A percentile compares a stretch with the other conserved stretches of the same genome.
These are phyloP conservation scores for Musa schizocarpa DNA, from an alignment of 176 grass and related monocot genomes.

Conservation along the genomic window DNA sequence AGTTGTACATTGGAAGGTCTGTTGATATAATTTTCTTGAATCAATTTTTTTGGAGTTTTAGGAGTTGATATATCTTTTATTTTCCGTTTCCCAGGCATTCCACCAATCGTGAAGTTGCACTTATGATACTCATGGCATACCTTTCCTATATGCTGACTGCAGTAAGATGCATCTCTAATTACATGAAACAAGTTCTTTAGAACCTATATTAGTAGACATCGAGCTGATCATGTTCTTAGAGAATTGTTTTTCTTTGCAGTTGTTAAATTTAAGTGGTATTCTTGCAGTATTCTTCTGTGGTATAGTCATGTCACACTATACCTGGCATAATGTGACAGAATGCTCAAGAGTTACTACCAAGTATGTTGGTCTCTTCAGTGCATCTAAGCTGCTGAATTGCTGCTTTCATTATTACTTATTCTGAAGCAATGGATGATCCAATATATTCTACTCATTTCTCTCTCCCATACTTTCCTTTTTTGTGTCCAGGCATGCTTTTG, in stretches of 20 bases:
- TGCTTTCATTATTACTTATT: not conserved
- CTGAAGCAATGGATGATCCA: not conserved
- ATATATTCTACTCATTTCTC: not conserved
- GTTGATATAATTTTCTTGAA: too few relatives aligned
- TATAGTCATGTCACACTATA: slow-evolving; percentile 99
- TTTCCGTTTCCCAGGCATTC: slow-evolving; percentile 64
- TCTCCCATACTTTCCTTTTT: not conserved
- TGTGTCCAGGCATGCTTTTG: slow-evolving; percentile 74
- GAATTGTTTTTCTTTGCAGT: slow-evolving; percentile 31
- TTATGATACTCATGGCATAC: slow-evolving; percentile 99
- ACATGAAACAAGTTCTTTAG: not conserved
- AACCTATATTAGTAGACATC: not conserved
- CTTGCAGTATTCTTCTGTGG: slow-evolving; percentile 98
- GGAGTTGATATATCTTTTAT: not conserved
- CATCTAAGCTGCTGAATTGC: not conserved
- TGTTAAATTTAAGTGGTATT: slow-evolving; percentile 86
- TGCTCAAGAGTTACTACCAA: slow-evolving; percentile 98
- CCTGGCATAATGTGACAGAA: slow-evolving; percentile 99
- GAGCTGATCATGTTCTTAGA: not conserved
- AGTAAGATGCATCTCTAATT: slow-evolving; percentile 33
- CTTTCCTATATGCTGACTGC: slow-evolving; percentile 97
- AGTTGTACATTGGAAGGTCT: slow-evolving; percentile 94
- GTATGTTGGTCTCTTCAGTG: slow-evolving; percentile 30
- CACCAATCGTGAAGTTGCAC: slow-evolving; percentile 91
- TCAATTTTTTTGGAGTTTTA: not conserved